phyloP scores from a whole-genome alignment of 495 filamentous ascomycete genomes.

The Cetradonia linearis region DNA sequence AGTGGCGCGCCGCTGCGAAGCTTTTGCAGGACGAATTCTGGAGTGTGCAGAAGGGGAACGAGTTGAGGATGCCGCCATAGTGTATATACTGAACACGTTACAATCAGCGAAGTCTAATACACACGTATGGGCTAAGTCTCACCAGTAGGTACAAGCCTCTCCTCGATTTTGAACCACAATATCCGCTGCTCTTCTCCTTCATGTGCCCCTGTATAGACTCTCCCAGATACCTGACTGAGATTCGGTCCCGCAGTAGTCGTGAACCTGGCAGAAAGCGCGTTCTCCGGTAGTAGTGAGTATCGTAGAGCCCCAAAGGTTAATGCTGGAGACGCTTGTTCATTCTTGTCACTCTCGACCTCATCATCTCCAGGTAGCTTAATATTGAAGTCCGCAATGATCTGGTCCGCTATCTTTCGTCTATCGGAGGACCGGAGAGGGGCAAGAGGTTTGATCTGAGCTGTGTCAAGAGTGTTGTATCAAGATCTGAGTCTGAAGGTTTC shows the following conservation, averaged over 20 bases:
- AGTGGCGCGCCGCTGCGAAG: slow-evolving; percentile 56
- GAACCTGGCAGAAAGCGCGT: slow-evolving; percentile 53
- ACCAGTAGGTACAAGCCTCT: slow-evolving; percentile 52
- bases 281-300: slow-evolving; percentile 56
- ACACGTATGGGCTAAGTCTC: neutral
- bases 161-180: slow-evolving; percentile 60
- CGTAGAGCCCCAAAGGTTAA: slow-evolving; percentile 45
- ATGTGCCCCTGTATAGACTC: slow-evolving; percentile 54
- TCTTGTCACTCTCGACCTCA: slow-evolving; percentile 26
- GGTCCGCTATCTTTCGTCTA: slow-evolving; percentile 57
- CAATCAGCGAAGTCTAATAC: neutral
- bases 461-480: slow-evolving; percentile 21
- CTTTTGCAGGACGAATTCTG: slow-evolving; percentile 51
- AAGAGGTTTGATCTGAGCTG: slow-evolving; percentile 54
- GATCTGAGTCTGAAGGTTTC: slow-evolving; percentile 22
- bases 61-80: slow-evolving; percentile 40
- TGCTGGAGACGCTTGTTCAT: slow-evolving; percentile 32
- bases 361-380: slow-evolving; percentile 37
- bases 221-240: slow-evolving; percentile 52
- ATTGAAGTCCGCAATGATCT: slow-evolving; percentile 54
- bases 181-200: slow-evolving; percentile 50
- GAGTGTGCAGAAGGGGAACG: slow-evolving; percentile 55
- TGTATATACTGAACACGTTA: slow-evolving; percentile 35
- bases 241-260: slow-evolving; percentile 60
- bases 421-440: slow-evolving; percentile 62